Evolutionary conservation across 192 early-diverging fungal genomes (phyloP), one percentile per base, ranked within the genome.

Genomic region (Backusella sp.): DNA sequence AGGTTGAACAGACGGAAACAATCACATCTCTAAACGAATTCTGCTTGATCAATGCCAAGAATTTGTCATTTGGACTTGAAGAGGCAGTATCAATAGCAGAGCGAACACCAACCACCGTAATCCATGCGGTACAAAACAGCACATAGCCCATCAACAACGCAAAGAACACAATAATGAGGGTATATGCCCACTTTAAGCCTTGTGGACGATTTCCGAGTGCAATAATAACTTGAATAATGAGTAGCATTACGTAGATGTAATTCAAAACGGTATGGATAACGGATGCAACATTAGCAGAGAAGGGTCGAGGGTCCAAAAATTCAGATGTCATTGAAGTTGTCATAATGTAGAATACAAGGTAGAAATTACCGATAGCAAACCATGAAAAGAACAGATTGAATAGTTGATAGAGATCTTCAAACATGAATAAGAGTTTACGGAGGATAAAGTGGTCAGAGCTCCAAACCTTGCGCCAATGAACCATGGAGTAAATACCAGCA

Each of bases 131-230:
- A 73, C 76, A 77, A 62, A 79, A 83, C 23, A 85, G 6, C 14
- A 81, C 66, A 65, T 81, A 81, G 19, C 56, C 80, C 79, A 86
- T 88, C 35, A 90, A 81, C 8, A 88, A 8, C 7, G 83, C 82
- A 80, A 86, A 89, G 67, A 87, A 82, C 15, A 80, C 35, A 88
- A 96, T 95, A 44, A 88, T 90, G n/a, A 85, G 70, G 26, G 87
- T 89, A 76, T 96, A 97, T 32, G 96, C 88, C 52, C 84, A 85
- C 81, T 89, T 93, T 19, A 88, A 80, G 14, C 95, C 97, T 82
- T 99, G 95, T 62, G 98, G 98, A 53, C 96, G 89, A 84, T 99
- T 99, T 74, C 98, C 98, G 78, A 99, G 85, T 76, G 96, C 92
- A 26, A 93, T 86, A 42, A 99, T 93, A 80, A 99, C 93, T 75